phyloP scores from a whole-genome alignment of 768 basidiomycete genomes.

The Omphalotus guepiniiformis region DNA sequence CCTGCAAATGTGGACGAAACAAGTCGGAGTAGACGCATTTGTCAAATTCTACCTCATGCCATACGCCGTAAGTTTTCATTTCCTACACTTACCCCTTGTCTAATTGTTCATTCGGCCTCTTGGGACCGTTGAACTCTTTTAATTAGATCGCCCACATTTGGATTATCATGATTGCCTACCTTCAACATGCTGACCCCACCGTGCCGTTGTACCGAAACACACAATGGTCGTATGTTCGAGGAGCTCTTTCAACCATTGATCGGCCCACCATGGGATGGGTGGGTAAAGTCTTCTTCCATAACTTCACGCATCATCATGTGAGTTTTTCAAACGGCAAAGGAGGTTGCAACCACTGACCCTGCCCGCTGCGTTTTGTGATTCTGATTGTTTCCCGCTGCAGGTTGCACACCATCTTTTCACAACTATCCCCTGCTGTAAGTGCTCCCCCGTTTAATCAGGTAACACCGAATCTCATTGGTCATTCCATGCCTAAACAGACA shows the following conservation, averaged over 20 bases:
- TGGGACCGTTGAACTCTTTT: too few species aligned
- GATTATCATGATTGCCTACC: constrained; percentile 53
- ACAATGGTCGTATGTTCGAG: constrained; percentile 54
- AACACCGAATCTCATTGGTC: neutral
- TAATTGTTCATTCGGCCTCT: neutral
- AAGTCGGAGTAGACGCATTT: constrained; percentile 21
- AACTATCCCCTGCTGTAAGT: constrained; percentile 29
- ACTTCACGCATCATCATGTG: constrained; percentile 45
- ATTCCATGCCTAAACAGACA: constrained; percentile 16
- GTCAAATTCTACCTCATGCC: constrained; percentile 36
- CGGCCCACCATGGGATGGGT: constrained; percentile 54
- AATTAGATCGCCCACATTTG: constrained; percentile 41
- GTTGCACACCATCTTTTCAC: constrained; percentile 34
- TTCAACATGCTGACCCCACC: constrained; percentile 56
- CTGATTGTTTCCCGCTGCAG: constrained; percentile 9
- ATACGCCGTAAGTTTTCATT: constrained; percentile 33
- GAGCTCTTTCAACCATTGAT: constrained; percentile 54
- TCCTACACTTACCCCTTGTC: constrained; percentile 9
- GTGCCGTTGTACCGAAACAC: constrained; percentile 52
- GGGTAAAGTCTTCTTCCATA: constrained; percentile 58
- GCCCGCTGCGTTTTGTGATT: constrained; percentile 15
- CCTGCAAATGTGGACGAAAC: constrained; percentile 11
- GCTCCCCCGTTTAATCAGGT: neutral
- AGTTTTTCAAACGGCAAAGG: neutral
- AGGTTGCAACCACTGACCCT: too few species aligned